phyloP scores from a whole-genome alignment of 2,329 filamentous ascomycete species.

The Pestalotiopsis fici region DNA sequence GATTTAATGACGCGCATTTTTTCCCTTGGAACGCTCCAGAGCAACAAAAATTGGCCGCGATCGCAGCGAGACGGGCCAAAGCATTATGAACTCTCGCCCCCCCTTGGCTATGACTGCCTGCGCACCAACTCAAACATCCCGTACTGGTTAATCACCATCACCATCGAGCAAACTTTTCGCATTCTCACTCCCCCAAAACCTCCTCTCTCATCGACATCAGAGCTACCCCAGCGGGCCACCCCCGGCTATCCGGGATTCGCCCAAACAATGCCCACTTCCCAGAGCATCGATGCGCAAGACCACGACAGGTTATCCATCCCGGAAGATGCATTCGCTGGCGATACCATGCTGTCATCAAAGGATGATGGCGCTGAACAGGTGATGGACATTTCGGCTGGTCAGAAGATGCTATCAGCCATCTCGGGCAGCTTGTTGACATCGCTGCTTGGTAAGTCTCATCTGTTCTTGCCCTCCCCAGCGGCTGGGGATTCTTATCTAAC shows the following conservation, averaged over 20 bases:
- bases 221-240: constrained; percentile 17
- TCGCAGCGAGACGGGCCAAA: constrained; percentile 6
- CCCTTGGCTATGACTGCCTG: background rate
- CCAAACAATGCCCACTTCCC: constrained; percentile 21
- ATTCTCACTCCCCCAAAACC: background rate
- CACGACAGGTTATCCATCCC: constrained; percentile 36
- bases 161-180: background rate
- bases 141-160: constrained; percentile 12
- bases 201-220: background rate
- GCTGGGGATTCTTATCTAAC: background rate
- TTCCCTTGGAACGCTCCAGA: constrained; percentile 10
- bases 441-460: constrained; percentile 69
- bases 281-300: constrained; percentile 31
- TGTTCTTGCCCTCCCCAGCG: constrained; percentile 1
- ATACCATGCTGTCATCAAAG: constrained; percentile 32
- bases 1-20: constrained; percentile 21
- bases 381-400: constrained; percentile 73
- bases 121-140: background rate
- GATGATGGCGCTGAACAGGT: constrained; percentile 42
- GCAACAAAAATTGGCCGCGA: background rate
- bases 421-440: constrained; percentile 89
- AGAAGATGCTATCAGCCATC: constrained; percentile 95
- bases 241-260: constrained; percentile 26
- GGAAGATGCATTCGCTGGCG: constrained; percentile 34
- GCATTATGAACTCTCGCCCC: constrained; percentile 1